Conservation (phyloP, 2,329 filamentous ascomycete genomes). For the Aureobasidium sp. region DNA sequence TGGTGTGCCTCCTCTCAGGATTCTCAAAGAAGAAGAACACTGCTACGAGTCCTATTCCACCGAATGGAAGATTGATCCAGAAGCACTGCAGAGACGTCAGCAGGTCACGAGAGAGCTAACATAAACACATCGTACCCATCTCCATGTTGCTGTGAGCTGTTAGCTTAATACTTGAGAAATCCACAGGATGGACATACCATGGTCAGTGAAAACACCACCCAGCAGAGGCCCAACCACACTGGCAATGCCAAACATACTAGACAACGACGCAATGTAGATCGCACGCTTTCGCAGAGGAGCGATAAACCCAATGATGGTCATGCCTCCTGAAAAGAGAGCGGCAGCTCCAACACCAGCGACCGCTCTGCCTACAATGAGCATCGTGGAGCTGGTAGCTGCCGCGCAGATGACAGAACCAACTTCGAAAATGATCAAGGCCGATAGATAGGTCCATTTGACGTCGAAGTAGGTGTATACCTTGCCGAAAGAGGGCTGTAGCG, state of each 20-base stretch:
- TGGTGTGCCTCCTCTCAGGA: conserved; percentile 16
- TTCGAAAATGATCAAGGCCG: conserved; percentile 40
- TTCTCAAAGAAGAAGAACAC: conserved; percentile 30
- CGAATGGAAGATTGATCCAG: conserved; percentile 33
- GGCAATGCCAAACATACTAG: conserved; percentile 34
- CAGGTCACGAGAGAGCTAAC: neutral
- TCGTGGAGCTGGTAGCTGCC: conserved; percentile 40
- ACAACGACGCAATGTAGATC: conserved; percentile 33
- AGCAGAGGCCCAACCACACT: conserved; percentile 37
- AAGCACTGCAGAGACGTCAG: neutral
- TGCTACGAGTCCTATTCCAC: conserved; percentile 27
- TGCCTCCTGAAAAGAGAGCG: conserved; percentile 36
- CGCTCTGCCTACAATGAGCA: conserved; percentile 51
- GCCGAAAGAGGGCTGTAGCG: conserved; percentile 41
- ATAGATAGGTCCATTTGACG: conserved; percentile 46
- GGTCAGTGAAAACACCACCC: conserved; percentile 38
- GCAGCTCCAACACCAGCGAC: conserved; percentile 49
- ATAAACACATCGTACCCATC: neutral
- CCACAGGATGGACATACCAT: conserved; percentile 22
- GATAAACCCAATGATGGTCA: conserved; percentile 44
- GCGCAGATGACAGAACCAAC: conserved; percentile 51
- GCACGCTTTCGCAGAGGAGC: conserved; percentile 38
- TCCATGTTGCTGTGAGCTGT: neutral
- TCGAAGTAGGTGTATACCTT: conserved; percentile 56
- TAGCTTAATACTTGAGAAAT: neutral